phyloP scores from a whole-genome alignment of 352 stramenopile species.

The Phytophthora meadii region DNA sequence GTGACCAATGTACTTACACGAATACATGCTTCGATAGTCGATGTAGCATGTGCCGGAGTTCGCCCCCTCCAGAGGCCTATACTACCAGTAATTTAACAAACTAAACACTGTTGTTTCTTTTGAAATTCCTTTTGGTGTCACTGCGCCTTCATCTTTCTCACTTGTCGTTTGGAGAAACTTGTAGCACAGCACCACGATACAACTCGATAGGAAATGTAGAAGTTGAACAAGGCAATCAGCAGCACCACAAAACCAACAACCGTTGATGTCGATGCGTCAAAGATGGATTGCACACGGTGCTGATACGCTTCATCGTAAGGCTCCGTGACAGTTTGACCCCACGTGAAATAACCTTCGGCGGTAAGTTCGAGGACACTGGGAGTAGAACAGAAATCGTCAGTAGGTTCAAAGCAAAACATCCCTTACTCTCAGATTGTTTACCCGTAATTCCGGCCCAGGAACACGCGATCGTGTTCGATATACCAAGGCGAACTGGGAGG shows the following conservation, averaged over 20 bases:
- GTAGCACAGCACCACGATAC: conserved; percentile 6
- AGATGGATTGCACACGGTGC: conserved; percentile 31
- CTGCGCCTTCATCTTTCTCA: conserved; percentile 31
- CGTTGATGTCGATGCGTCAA: conserved; percentile 32
- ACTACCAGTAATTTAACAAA: conserved; percentile 38
- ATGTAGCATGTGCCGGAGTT: conserved; percentile 73
- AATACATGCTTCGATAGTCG: conserved; percentile 78
- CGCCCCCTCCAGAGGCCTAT: conserved; percentile 34
- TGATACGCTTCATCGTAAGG: conserved; percentile 35
- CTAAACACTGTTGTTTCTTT: conserved; percentile 30
- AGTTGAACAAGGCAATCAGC: conserved; percentile 16
- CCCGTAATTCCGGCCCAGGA: conserved; percentile 74
- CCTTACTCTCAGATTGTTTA: conserved; percentile 19
- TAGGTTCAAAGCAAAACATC: not conserved
- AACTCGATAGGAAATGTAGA: conserved; percentile 11
- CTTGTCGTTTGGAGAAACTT: not conserved
- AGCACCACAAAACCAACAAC: conserved; percentile 20
- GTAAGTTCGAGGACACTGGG: conserved; percentile 41
- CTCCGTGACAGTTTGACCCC: conserved; percentile 39
- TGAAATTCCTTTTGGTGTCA: conserved; percentile 7
- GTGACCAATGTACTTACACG: conserved; percentile 68
- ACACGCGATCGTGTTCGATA: conserved; percentile 48
- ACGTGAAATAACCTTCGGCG: conserved; percentile 41
- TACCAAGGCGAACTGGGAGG: conserved; percentile 39
- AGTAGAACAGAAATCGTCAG: conserved; percentile 2